Evolutionary conservation across 768 basidiomycete genomes (phyloP).

Genomic region (Boletus barrowsii): DNA sequence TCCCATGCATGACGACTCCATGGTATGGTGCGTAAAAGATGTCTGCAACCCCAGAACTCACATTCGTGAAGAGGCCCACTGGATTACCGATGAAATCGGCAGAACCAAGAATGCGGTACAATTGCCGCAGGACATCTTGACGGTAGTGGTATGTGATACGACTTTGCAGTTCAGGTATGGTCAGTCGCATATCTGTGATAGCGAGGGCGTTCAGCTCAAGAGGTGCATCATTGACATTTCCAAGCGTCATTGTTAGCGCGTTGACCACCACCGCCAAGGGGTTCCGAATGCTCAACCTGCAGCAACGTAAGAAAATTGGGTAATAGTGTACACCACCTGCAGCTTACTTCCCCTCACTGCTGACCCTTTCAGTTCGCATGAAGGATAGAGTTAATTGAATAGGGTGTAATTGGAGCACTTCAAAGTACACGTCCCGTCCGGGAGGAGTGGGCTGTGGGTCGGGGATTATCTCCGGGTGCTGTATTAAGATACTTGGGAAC

Average conservation of each 20-base stretch:
- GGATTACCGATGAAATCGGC: conserved; percentile 97
- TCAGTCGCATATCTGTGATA: conserved; percentile 91
- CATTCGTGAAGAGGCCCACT: conserved; percentile 96
- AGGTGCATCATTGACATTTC: conserved; percentile 95
- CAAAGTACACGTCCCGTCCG: conserved; percentile 89
- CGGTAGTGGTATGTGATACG: conserved; percentile 91
- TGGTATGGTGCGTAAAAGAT: conserved; percentile 99
- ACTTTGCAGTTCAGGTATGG: conserved; percentile 76
- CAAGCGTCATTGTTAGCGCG: conserved; percentile 93
- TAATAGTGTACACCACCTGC: background rate
- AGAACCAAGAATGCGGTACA: conserved; percentile 96
- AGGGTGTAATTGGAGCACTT: conserved; percentile 91
- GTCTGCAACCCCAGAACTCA: conserved; percentile 95
- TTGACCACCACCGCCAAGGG: conserved; percentile 92
- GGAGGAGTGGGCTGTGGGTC: conserved; percentile 65
- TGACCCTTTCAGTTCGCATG: conserved; percentile 93
- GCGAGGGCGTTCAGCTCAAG: conserved; percentile 91
- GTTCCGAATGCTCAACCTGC: conserved; percentile 75
- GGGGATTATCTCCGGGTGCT: conserved; percentile 61
- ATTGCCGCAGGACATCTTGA: conserved; percentile 88
- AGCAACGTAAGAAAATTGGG: conserved; percentile 3
- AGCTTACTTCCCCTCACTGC: conserved; percentile 86
- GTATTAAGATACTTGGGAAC: conserved; percentile 62
- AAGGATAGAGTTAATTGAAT: conserved; percentile 91
- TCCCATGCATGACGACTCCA: conserved; percentile 94